A percentile compares a stretch with the other conserved stretches of the same genome.
Evolutionary conservation across 2,329 filamentous ascomycete species (phyloP).

Genomic region (Mycosphaerella arachidis): DNA sequence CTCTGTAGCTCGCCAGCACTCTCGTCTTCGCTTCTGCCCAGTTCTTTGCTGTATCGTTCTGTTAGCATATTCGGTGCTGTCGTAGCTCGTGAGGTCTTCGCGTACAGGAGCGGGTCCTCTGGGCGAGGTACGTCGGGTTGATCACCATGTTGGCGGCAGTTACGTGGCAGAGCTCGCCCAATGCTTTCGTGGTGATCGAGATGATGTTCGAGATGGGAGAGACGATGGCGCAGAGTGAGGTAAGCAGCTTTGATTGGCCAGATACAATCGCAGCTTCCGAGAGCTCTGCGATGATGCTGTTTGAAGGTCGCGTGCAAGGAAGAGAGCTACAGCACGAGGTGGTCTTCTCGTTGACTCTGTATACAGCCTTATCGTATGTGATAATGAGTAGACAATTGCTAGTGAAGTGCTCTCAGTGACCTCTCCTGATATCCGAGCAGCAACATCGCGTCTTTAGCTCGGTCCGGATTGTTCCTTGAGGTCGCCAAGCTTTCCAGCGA

Average conservation of each 20-base stretch:
- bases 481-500: not conserved
- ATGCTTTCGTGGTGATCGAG: not conserved
- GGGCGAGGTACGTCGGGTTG: conserved; percentile 82
- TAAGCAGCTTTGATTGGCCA: not conserved
- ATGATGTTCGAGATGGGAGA: not conserved
- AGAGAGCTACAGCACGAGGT: not conserved
- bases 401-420: not conserved
- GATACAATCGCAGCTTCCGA: not conserved
- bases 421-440: not conserved
- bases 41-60: conserved; percentile 63
- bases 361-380: not conserved
- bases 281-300: conserved; percentile 2
- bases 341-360: not conserved
- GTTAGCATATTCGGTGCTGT: conserved; percentile 12
- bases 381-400: not conserved
- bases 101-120: conserved; percentile 51
- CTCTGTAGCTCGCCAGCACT: conserved; percentile 84
- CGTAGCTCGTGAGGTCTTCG: not conserved
- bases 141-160: conserved; percentile 52
- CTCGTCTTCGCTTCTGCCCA: conserved; percentile 83
- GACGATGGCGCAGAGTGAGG: not conserved
- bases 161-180: not conserved
- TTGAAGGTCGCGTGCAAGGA: not conserved
- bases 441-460: not conserved
- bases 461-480: not conserved